Evolutionary conservation across 495 filamentous ascomycete species (phyloP), one percentile per base, ranked within the genome.

Genomic region (Lentithecium fluviatile): DNA sequence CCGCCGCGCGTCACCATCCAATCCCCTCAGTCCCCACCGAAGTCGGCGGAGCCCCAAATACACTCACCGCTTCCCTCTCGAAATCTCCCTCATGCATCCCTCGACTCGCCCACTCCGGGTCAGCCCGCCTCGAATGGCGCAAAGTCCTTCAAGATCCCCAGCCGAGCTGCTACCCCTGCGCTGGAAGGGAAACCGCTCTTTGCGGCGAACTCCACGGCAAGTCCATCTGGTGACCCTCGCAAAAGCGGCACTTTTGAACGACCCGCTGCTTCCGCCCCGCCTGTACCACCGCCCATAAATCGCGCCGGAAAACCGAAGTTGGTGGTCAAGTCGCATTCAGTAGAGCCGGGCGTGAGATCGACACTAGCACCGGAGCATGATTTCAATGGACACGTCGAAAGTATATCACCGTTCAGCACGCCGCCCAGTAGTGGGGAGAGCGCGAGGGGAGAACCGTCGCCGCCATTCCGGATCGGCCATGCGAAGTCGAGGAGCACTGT

Each of bases 331-430:
- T 49, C 46, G 12, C 78, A 77, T 4, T 58, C 73, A 17, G 48
- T 53, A 13, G 65, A 67, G 38, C 21, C 60, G 17, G 26, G n/a
- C 21, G 19, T 42, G 11, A 48, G 56, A 45, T 20, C 70, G 10
- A 64, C 68, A 0, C 67, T 80, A 25, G 71, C 76, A 25, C 79
- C 78, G n/a, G 67, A 60, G 10, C 36, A 42, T 17, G 23, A 45
- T 11, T 51, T 25, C 6, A 55, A 64, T 32, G 34, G 65, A 19
- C 69, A 74, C 4, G 80, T 80, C 11, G 80, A 82, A n/a, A 75
- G 76, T 34, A 76, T 88, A 0, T 97, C 94, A 6, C 93, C 94
- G 0, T 97, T 98, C 68, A 92, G 79, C 71, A 96, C 91, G 29
- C 93, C 92, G 11, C 91, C 93, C 13, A 86, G 84, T 55, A 95